Evolutionary conservation across 2,329 filamentous ascomycete genomes (phyloP), one percentile per base, ranked within the genome.

Genomic region (Botrytis galanthina): DNA sequence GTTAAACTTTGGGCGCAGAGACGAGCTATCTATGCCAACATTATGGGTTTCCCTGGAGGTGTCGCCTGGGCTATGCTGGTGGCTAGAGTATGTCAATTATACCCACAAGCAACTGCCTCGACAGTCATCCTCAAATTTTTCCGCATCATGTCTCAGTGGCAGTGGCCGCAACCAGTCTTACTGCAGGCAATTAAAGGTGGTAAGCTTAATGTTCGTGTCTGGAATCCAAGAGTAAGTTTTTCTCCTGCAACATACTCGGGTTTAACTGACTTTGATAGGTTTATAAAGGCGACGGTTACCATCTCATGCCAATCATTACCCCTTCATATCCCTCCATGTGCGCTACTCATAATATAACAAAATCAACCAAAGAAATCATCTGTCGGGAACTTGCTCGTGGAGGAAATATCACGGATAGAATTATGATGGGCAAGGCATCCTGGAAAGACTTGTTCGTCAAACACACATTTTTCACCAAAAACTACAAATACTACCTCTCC

Each of bases 31-130:
- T 98, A 98, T 81, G 94, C 94, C 76, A 98, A 98, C 80, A 95
- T 98, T 76, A 94, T 97, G 83, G 96, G 96, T 39, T 99, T 96
- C 78, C 96, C 96, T 3, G 96, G 96, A 78, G 96, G 96, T 83
- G 95, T 99, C 59, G 96, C 96, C 8, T 99, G 95, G 94, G 96
- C 95, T 20, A 98, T 99, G 92, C 88, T 99, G 80, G 95, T 98
- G 42, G 96, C 96, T 70, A 89, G 96, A 76, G 93, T 98, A 60
- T 98, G 96, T 82, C 96, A 99, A 82, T 88, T 99, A 26, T 99
- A 98, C 79, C 96, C 96, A 22, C 94, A 94, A 81, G 96, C 96
- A 10, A 93, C 94, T 14, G 93, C 93, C 29, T 93, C 95, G 1
- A 92, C 94, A 37, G 91, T 99, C 73, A 91, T 99, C 59, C 89